These are phyloP conservation scores for Leccinum truebloodii DNA, from an alignment of 768 basidiomycete genomes.

Conservation along the genomic window DNA sequence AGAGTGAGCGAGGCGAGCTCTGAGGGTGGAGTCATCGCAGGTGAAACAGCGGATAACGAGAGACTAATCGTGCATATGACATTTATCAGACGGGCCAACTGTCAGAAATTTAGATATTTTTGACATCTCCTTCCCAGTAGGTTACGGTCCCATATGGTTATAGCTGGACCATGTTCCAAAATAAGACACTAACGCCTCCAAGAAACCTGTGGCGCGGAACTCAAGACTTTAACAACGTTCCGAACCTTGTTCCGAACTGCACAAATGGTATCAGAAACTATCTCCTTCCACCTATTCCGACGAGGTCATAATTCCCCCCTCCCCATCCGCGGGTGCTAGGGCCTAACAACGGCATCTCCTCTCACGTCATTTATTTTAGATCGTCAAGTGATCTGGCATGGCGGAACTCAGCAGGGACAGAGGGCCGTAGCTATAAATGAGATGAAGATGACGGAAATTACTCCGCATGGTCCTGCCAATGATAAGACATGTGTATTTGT, in stretches of 20 bases:
- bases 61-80: background rate
- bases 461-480: background rate
- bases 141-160: background rate
- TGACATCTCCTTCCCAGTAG: constrained; percentile 4
- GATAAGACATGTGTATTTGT: background rate
- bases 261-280: background rate
- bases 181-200: background rate
- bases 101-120: background rate
- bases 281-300: background rate
- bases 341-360: background rate
- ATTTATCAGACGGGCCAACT: background rate
- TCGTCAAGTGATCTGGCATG: background rate
- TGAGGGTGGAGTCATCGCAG: constrained; percentile 7
- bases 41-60: background rate
- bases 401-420: background rate
- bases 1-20: constrained; percentile 38
- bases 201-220: background rate
- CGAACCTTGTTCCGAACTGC: background rate
- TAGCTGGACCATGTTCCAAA: background rate
- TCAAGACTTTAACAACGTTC: background rate
- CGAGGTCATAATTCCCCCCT: background rate
- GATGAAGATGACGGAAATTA: background rate
- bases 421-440: background rate
- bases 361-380: background rate
- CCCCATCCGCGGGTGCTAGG: background rate